phyloP scores from a whole-genome alignment of 2,329 filamentous ascomycete genomes.

The Clonostachys rhizophaga region DNA sequence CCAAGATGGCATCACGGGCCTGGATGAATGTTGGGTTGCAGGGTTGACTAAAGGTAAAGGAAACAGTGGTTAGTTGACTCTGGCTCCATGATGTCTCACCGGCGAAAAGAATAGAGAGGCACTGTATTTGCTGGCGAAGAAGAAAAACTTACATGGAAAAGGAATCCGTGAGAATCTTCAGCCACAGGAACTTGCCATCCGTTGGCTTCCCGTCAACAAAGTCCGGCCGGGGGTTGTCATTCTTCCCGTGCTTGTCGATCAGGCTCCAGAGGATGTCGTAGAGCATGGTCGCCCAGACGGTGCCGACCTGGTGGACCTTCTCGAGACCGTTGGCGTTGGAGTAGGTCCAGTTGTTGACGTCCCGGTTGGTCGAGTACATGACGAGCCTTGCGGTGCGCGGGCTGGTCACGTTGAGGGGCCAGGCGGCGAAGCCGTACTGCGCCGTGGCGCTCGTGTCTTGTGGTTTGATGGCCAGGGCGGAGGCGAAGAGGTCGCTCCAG shows the following conservation, averaged over 20 bases:
- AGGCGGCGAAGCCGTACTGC: slow-evolving; percentile 36
- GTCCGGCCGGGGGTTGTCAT: slow-evolving; percentile 24
- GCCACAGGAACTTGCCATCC: slow-evolving; percentile 38
- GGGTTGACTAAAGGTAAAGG: slow-evolving; percentile 24
- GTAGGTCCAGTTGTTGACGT: slow-evolving; percentile 33
- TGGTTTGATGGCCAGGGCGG: slow-evolving; percentile 37
- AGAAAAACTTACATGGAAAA: neutral
- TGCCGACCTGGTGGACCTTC: slow-evolving; percentile 34
- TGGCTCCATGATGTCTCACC: too few relatives aligned
- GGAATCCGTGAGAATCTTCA: slow-evolving; percentile 23
- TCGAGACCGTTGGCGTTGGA: slow-evolving; percentile 22
- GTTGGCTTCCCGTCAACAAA: slow-evolving; percentile 34
- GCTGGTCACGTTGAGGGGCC: slow-evolving; percentile 32
- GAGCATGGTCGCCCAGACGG: slow-evolving; percentile 41
- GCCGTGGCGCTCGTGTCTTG: slow-evolving; percentile 35
- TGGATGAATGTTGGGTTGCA: slow-evolving; percentile 44
- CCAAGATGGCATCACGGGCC: slow-evolving; percentile 43
- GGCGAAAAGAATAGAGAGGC: too few relatives aligned
- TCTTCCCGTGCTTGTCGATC: slow-evolving; percentile 44
- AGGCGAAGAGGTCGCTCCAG: slow-evolving; percentile 45
- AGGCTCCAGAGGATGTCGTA: slow-evolving; percentile 50
- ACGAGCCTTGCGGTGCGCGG: slow-evolving; percentile 35
- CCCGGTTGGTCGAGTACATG: slow-evolving; percentile 39
- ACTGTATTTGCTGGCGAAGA: too few relatives aligned
- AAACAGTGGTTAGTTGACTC: too few relatives aligned